Evolutionary conservation across 495 filamentous ascomycete genomes (phyloP), one percentile per base, ranked within the genome.

Genomic region (Neurospora terricola): DNA sequence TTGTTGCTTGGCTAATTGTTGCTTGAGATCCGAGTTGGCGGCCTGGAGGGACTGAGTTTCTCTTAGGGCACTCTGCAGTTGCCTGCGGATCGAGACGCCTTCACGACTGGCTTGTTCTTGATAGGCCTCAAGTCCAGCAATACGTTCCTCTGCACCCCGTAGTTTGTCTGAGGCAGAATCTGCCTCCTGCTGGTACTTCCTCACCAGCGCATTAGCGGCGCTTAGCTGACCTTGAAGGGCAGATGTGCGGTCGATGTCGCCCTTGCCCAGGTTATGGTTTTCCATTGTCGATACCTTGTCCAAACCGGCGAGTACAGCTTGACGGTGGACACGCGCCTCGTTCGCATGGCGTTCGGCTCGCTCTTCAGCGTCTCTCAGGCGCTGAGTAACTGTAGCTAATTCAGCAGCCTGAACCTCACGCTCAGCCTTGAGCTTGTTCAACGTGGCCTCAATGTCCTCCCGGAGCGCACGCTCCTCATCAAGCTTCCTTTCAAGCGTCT

Each of bases 51-150:
- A 84, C 77, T 96, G 93, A 59, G 89, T 88, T 54, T 99, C 94
- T 75, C 90, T 91, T 75, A 96, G 85, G 3, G 91, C 90, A 38
- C 88, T 86, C 79, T 98, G 94, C 71, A 99, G 87, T 77, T 97
- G 94, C 80, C 94, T 89, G 39, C 96, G 91, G 54, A 98, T 91
- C 39, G 91, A 88, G 72, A 99, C 88, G 40, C 93, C 92, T 81
- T 99, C 96, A 40, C 96, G 87, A 79, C 94, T 98, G 6, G 94
- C 90, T 83, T 99, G 96, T 78, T 98, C 95, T 82, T 99, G 96
- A 79, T 97, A 97, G 3, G 93, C 93, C 82, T 99, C 96, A 6
- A 99, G 86, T 4, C 95, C 94, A 18, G 96, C 96, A 78, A 99
- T 98, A 8, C 96, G 88, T 80, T 97, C 96, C 81, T 98, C 97